Base-by-base conservation (phyloP, 148 eudicot species). In the Nepenthes mirabilis region DNA sequence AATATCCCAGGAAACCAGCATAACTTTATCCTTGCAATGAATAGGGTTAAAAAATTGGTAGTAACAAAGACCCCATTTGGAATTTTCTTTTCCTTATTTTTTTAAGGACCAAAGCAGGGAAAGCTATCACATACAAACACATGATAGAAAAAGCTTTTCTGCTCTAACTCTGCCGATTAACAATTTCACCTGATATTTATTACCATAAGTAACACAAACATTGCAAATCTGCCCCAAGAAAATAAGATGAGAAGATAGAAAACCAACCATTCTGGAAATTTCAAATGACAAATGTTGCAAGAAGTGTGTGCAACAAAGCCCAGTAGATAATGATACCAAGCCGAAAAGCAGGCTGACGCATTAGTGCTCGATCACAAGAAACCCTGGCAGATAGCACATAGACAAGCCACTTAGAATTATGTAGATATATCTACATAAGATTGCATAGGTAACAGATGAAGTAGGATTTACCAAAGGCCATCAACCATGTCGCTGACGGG, bases 311-410 rank as follows among this genome's bases (percentile, higher is more conserved):
- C 80, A 93, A 63, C 57, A 93, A 36, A 64, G 83, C 91, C 99
- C 99, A 93, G 70, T 93, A 93, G 54, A 93, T 68, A 64, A 93
- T 84, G 69, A 93, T 78, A 65, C 89, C 83, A 63, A 93, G 89
- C 33, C 99, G 95, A 37, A 93, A 72, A 73, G 87, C 89, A 77
- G 99, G 99, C 67, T 89, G 95, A 54, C 99, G 91, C 99, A 93
- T 93, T 57, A 93, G 79, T 55, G 91, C 65, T 58, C 99, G 83
- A 65, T 93, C 99, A 81, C 99, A 93, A 62, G 99, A 86, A 70
- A 93, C 85, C 99, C 99, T 93, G 66, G 56, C 56, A 77, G 59
- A 71, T 57, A 64, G 47, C 70, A 74, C 4, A 23, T 9, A 49
- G 6, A 48, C 23, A 55, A 32, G 23, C 33, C 34, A 37, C 33